Evolutionary conservation across 2,329 filamentous ascomycete genomes (phyloP).

Genomic region (Beauveria pseudobassiana): DNA sequence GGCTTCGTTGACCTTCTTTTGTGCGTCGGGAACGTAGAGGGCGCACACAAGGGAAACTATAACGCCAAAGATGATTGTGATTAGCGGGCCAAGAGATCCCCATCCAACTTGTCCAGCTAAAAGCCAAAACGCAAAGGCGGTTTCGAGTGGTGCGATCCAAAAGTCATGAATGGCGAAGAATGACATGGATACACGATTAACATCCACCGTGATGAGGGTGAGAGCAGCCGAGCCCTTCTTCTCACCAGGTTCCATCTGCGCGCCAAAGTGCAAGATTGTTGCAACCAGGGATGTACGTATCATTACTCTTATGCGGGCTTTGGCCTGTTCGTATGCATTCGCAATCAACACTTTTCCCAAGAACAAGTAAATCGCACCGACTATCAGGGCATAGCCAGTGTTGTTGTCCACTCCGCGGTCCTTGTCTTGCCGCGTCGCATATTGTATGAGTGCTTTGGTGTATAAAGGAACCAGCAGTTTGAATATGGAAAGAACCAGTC

Average conservation of each 20-base stretch:
- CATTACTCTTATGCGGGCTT: not conserved
- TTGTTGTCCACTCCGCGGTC: not conserved
- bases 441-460: not conserved
- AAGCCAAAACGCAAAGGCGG: slow-evolving; percentile 13
- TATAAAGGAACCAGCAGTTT: not conserved
- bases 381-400: not conserved
- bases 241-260: not conserved
- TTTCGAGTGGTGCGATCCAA: slow-evolving; percentile 13
- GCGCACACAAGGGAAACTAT: not conserved
- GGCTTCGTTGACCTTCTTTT: slow-evolving; percentile 19
- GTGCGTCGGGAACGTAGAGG: slow-evolving; percentile 13
- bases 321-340: slow-evolving; percentile 3
- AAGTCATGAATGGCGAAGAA: slow-evolving; percentile 13
- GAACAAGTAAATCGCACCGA: not conserved
- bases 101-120: slow-evolving; percentile 11
- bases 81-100: slow-evolving; percentile 12
- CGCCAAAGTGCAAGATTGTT: not conserved
- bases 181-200: not conserved
- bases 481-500: not conserved
- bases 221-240: slow-evolving; percentile 7
- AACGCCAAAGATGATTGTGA: slow-evolving; percentile 12
- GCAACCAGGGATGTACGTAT: not conserved
- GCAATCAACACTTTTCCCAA: not conserved
- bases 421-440: not conserved
- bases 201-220: slow-evolving; percentile 12